Evolutionary conservation across 1,284 basidiomycete species (phyloP).

Genomic region (Puccinia triticina): DNA sequence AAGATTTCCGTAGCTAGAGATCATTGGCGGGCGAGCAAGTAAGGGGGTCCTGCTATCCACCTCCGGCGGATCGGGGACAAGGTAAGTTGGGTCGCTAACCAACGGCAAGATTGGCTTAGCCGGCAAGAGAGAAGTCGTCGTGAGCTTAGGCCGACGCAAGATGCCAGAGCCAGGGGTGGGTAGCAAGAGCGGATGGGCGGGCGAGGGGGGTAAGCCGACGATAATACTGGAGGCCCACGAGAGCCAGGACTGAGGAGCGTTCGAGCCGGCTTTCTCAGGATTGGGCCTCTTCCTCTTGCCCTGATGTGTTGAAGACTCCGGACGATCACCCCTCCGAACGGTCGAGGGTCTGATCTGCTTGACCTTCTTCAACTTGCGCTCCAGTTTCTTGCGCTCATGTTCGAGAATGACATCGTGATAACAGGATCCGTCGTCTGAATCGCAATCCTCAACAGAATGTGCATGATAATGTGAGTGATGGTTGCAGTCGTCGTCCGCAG

Average conservation of each 20-base stretch:
- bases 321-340: neutral
- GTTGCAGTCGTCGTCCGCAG: neutral
- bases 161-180: constrained; percentile 20
- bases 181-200: neutral
- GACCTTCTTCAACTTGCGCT: constrained; percentile 27
- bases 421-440: constrained; percentile 47
- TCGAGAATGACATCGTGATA: constrained; percentile 49
- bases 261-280: constrained; percentile 1
- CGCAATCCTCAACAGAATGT: neutral
- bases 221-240: constrained; percentile 30
- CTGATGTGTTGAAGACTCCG: neutral
- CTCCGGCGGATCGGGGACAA: constrained; percentile 2
- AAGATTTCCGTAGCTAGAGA: constrained; percentile 6
- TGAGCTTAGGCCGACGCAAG: neutral
- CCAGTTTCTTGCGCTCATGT: constrained; percentile 47
- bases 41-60: constrained; percentile 21
- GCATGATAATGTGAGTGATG: constrained; percentile 7
- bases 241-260: constrained; percentile 17
- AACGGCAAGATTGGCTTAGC: neutral
- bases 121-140: neutral
- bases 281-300: neutral
- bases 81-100: neutral
- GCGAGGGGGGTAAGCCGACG: constrained; percentile 13
- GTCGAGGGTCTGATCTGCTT: neutral
- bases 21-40: neutral